Evolutionary conservation across 202 grass and related monocot genomes (phyloP).

Genomic region (Alloteropsis angusta): DNA sequence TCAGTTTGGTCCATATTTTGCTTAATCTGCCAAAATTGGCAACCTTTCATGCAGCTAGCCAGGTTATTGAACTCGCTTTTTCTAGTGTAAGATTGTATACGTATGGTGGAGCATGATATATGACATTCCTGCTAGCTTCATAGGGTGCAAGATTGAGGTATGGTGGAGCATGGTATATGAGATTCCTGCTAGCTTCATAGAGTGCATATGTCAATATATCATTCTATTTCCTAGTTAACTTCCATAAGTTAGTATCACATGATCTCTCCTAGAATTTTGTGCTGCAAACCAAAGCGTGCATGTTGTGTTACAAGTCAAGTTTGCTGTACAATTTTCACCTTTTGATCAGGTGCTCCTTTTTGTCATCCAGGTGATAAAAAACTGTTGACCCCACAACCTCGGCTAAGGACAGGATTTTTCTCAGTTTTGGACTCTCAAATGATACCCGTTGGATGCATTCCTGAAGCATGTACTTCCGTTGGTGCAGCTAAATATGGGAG

Average conservation of each 20-base stretch:
- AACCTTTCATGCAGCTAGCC: neutral
- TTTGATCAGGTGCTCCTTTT: neutral
- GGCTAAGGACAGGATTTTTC: conserved; percentile 83
- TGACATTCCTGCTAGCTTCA: neutral
- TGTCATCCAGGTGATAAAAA: conserved; percentile 60
- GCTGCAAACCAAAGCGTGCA: neutral
- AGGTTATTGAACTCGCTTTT: neutral
- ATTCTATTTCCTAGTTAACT: neutral
- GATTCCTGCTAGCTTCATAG: neutral
- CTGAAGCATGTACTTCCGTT: conserved; percentile 89
- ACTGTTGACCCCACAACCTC: conserved; percentile 84
- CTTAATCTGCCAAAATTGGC: neutral
- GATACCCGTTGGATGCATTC: conserved; percentile 49
- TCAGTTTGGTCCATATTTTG: neutral
- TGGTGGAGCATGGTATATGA: neutral
- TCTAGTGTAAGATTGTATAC: neutral
- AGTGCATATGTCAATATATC: neutral
- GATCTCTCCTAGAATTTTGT: neutral
- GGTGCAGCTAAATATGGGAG: conserved; percentile 86
- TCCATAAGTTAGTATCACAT: neutral
- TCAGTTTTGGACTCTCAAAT: conserved; percentile 61
- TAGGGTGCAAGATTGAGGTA: neutral
- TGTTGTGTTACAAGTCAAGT: neutral
- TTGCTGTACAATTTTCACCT: neutral
- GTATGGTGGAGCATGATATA: neutral